Evolutionary conservation across 495 filamentous ascomycete genomes (phyloP).

Genomic region (Aspergillus wentii): DNA sequence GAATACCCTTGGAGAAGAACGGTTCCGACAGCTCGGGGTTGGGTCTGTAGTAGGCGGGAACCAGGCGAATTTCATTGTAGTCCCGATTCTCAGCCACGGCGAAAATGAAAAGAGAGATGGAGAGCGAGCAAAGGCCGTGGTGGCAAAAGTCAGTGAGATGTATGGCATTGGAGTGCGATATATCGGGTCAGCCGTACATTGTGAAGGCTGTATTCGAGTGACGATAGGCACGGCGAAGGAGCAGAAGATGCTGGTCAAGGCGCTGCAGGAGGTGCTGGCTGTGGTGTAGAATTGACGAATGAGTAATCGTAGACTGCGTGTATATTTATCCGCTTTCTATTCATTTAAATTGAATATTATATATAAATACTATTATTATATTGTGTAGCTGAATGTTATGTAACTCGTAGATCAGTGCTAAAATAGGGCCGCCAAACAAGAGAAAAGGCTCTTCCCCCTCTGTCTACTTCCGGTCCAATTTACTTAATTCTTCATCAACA

Average conservation of each 20-base stretch:
- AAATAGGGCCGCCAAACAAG: too few species aligned
- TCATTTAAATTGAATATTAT: too few species aligned
- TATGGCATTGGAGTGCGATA: background rate
- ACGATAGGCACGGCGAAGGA: background rate
- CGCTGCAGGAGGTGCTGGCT: background rate
- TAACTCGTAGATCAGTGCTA: too few species aligned
- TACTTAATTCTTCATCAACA: too few species aligned
- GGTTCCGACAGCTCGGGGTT: background rate
- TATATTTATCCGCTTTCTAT: too few species aligned
- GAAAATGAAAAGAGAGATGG: background rate
- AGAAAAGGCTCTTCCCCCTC: too few species aligned
- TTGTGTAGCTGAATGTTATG: too few species aligned
- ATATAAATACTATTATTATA: too few species aligned
- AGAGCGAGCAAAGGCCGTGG: background rate
- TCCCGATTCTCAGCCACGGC: background rate
- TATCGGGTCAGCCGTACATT: background rate
- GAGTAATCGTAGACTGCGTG: too few species aligned
- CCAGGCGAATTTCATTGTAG: background rate
- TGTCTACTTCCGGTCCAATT: too few species aligned
- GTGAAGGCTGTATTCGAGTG: background rate
- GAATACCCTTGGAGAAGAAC: background rate
- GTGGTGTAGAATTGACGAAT: too few species aligned
- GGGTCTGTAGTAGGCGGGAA: background rate
- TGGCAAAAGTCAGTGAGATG: background rate
- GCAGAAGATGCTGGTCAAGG: background rate